Conservation (phyloP, 768 basidiomycete genomes). For the Erythrobasidium yunnanense region DNA sequence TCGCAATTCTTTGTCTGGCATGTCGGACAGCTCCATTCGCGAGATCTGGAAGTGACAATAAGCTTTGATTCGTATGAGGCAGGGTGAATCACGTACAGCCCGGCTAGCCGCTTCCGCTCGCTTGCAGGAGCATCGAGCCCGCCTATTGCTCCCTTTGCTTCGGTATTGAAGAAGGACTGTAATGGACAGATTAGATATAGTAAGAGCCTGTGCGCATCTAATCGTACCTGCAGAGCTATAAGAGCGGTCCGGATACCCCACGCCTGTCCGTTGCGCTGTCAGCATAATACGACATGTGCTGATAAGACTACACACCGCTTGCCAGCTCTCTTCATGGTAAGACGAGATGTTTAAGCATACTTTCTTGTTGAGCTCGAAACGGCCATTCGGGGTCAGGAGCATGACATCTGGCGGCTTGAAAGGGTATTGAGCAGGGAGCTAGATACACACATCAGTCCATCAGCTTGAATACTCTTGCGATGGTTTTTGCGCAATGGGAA, state of each 20-base stretch:
- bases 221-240: constrained; percentile 36
- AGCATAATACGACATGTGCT: too few relatives aligned
- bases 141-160: constrained; percentile 40
- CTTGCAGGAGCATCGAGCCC: constrained; percentile 39
- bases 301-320: constrained; percentile 57
- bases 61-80: background rate
- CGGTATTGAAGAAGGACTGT: constrained; percentile 41
- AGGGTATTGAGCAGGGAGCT: constrained; percentile 73
- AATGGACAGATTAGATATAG: too few relatives aligned
- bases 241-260: constrained; percentile 85
- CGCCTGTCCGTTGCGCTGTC: too few relatives aligned
- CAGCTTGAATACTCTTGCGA: too few relatives aligned
- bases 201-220: too few relatives aligned
- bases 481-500: too few relatives aligned
- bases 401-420: constrained; percentile 57
- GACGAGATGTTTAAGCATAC: constrained; percentile 88
- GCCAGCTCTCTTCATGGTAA: constrained; percentile 94
- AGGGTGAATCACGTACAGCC: constrained; percentile 4
- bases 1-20: constrained; percentile 8
- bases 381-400: constrained; percentile 88
- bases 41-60: background rate
- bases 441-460: constrained; percentile 44
- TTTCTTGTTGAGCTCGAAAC: constrained; percentile 93
- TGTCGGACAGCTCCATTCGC: constrained; percentile 12
- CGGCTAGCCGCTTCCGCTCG: constrained; percentile 40